phyloP scores from a whole-genome alignment of 805 yeast genomes.

The Lipomyces chichibuensis region DNA sequence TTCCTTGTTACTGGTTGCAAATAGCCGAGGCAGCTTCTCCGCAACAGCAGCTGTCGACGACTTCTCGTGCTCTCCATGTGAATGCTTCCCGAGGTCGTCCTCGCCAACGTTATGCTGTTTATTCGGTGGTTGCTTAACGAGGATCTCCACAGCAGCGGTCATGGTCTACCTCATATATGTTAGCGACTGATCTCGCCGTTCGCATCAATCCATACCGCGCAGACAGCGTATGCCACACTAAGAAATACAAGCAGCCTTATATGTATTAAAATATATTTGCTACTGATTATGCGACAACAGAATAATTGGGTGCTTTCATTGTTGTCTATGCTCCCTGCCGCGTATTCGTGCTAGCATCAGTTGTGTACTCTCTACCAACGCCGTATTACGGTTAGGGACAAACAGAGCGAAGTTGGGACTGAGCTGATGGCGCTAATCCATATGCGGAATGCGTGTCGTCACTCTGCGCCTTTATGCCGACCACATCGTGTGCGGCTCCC shows the following conservation, averaged over 20 bases:
- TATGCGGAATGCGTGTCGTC: no score
- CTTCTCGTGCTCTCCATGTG: background rate
- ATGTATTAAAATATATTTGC: no score
- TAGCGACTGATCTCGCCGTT: background rate
- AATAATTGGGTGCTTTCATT: no score
- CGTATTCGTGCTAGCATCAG: no score
- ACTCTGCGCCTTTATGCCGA: no score
- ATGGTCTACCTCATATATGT: background rate
- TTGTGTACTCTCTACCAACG: no score
- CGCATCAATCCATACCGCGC: background rate
- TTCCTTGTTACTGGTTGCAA: background rate
- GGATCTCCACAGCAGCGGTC: background rate
- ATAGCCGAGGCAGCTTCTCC: background rate
- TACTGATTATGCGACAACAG: no score
- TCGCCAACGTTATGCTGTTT: background rate
- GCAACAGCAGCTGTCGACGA: slow-evolving; percentile 1
- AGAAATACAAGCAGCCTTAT: background rate
- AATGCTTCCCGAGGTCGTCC: background rate
- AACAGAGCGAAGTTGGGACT: no score
- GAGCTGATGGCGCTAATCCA: no score
- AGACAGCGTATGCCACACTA: background rate
- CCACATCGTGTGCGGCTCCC: no score
- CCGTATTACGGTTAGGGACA: no score
- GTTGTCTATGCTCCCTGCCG: no score
- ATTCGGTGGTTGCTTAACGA: background rate